Base-by-base conservation (phyloP, 73 alveolate species). In the Paramecium bursaria region DNA sequence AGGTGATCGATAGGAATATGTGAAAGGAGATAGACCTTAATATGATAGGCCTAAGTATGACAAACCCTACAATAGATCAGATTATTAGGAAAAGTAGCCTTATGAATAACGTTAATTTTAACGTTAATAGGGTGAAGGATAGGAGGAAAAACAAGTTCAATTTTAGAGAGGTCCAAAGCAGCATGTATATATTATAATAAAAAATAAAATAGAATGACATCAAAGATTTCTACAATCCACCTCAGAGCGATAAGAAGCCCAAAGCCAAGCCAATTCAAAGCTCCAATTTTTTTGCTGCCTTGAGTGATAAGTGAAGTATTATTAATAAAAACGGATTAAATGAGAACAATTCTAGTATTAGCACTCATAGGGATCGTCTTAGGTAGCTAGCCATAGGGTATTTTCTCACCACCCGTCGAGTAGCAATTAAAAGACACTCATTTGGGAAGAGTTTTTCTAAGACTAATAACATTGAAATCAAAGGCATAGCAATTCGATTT, bases 401-500 rank as follows among this genome's bases (percentile, higher is more conserved):
- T 39, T 5, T 39, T 39, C 11, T 11, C 49, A 7, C 14, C 5
- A 7, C 14, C 5, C 11, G 11, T 39, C 14, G 49, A 39, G 11
- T 11, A 39, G 11, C 11, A 39, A 11, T 11, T 39, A 11, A 39
- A 39, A 11, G 49, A 67, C 33, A 33, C 82, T 15, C 82, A 67
- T 67, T 67, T 67, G 22, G 82, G 82, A 2, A 31, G 33, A 67
- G 82, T 47, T 2, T 67, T 67, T 30, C 44, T 67, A 57, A 67
- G 50, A 42, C 27, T 67, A 31, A 13, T 67, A 15, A 67, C 47
- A 53, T 22, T 67, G 9, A 67, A 67, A 42, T 67, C 82, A 27
- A 67, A 67, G 57, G 82, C 82, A 31, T 21, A 67, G 44, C 23
- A 67, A 67, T 67, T 67, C 50, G 82, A 67, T 67, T 67, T 67